Conservation (phyloP, 257 asterid species). For the Lantana camara region DNA sequence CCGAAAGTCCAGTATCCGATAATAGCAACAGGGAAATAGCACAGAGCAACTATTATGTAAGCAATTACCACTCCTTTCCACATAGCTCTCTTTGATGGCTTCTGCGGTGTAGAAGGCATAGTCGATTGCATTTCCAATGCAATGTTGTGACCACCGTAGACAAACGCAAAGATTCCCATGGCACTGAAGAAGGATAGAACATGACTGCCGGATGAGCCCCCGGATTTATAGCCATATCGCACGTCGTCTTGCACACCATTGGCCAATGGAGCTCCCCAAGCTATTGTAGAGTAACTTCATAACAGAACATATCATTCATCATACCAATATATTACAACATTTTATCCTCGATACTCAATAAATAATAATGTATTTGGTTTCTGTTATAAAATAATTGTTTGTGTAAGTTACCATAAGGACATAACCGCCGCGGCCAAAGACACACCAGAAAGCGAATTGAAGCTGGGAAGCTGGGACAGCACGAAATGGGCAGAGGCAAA, state of each 20-base stretch:
- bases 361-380: too few relatives aligned
- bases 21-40: constrained; percentile 47
- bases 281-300: too few relatives aligned
- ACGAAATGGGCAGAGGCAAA: too few relatives aligned
- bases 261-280: too few relatives aligned
- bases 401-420: constrained; percentile 36
- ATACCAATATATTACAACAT: too few relatives aligned
- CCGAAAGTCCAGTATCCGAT: constrained; percentile 38
- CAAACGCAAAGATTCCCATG: constrained; percentile 37
- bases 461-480: too few relatives aligned
- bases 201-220: constrained; percentile 2
- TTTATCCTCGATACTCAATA: too few relatives aligned
- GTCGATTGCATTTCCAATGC: constrained; percentile 46
- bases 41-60: too few relatives aligned
- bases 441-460: constrained; percentile 35
- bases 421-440: constrained; percentile 39
- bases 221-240: constrained; percentile 27
- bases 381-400: too few relatives aligned
- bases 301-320: too few relatives aligned
- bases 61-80: constrained; percentile 45
- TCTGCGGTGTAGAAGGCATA: constrained; percentile 39
- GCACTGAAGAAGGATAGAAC: constrained; percentile 39
- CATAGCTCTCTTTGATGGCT: constrained; percentile 45
- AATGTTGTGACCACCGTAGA: too few relatives aligned
- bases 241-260: constrained; percentile 28